Conservation (phyloP, 2,329 filamentous ascomycete genomes). For the Arthrobotrys conoides region DNA sequence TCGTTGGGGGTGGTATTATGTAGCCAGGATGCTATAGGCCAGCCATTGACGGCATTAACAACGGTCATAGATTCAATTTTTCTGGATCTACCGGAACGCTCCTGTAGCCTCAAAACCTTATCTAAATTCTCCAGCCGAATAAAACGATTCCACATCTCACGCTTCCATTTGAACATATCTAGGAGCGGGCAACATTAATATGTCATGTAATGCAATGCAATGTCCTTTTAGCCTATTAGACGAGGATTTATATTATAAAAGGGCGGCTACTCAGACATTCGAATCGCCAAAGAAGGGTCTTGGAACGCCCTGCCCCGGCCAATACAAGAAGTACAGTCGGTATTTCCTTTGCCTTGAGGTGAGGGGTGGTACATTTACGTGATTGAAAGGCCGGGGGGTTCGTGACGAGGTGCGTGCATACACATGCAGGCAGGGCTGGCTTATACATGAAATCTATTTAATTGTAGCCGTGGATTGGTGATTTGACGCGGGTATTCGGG, state of each 20-base stretch:
- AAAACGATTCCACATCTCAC: not conserved
- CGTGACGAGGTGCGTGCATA: constrained; percentile 16
- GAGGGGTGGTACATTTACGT: not conserved
- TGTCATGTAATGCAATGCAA: constrained; percentile 1
- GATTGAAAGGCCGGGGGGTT: not conserved
- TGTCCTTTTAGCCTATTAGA: constrained; percentile 10
- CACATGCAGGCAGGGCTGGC: constrained; percentile 2
- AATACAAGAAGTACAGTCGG: constrained; percentile 8
- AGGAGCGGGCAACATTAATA: not conserved
- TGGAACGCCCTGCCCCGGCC: not conserved
- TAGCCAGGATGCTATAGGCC: too few species aligned
- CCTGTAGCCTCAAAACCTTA: too few species aligned
- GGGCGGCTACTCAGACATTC: constrained; percentile 22
- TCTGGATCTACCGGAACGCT: not conserved
- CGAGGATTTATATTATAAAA: constrained; percentile 2
- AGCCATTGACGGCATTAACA: not conserved
- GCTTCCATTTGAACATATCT: too few species aligned
- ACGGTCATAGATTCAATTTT: not conserved
- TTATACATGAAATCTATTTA: not conserved
- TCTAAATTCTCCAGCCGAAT: not conserved
- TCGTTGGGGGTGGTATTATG: too few species aligned
- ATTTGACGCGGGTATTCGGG: constrained; percentile 2
- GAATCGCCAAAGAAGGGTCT: constrained; percentile 7
- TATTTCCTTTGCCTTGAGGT: not conserved
- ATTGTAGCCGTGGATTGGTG: not conserved